These are phyloP conservation scores for Eruca vesicaria DNA, from an alignment of 441 rosid species.

Conservation along the genomic window DNA sequence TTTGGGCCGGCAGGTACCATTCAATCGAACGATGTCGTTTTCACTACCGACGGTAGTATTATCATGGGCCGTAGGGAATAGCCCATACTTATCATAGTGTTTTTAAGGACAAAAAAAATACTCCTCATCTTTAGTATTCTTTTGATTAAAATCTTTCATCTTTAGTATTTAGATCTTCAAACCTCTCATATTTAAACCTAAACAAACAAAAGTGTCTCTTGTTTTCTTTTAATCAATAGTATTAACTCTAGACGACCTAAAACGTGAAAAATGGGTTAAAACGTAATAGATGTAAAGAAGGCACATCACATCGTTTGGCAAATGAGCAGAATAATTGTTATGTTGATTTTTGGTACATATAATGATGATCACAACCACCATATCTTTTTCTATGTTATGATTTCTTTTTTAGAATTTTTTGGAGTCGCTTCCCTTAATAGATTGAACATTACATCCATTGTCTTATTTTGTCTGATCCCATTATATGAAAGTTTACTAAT, in stretches of 20 bases:
- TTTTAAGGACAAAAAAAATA: no score
- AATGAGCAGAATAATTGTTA: constrained; percentile 16
- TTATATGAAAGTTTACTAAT: constrained; percentile 1
- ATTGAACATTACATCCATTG: constrained; percentile 11
- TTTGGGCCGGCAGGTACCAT: constrained; percentile 12
- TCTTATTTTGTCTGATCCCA: neutral
- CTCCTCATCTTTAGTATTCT: no score
- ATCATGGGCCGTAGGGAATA: neutral
- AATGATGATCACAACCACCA: constrained; percentile 17
- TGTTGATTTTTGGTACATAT: constrained; percentile 11
- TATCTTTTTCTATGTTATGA: constrained; percentile 5
- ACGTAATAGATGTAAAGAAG: neutral
- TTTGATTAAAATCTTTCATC: no score
- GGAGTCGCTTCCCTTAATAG: constrained; percentile 12
- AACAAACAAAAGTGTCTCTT: neutral
- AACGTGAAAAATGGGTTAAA: neutral
- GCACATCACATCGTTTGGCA: neutral
- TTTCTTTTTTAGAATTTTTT: neutral
- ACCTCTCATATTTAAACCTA: neutral
- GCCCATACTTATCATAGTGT: no score
- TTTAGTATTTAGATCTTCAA: neutral
- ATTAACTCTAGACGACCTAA: neutral
- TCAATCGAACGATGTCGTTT: constrained; percentile 34
- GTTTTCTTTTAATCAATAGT: neutral
- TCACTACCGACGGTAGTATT: constrained; percentile 13